phyloP scores from a whole-genome alignment of 495 filamentous ascomycete species.

The Penicillium daleae region DNA sequence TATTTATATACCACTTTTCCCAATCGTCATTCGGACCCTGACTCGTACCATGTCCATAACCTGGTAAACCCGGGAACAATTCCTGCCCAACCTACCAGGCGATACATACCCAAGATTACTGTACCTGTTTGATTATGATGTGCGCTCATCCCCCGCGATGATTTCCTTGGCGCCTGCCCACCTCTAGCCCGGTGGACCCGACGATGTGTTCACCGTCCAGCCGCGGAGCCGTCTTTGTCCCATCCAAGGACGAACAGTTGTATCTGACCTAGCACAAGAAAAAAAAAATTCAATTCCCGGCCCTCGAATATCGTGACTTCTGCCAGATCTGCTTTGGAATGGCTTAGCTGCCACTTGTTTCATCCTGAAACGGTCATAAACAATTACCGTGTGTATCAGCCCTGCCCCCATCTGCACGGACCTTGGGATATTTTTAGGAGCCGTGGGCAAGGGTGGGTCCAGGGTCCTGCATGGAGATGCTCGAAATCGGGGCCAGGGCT shows the following conservation, averaged over 20 bases:
- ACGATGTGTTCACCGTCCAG: constrained; percentile 10
- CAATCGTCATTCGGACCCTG: neutral
- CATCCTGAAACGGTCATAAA: neutral
- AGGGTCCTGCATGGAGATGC: constrained; percentile 19
- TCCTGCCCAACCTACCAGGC: neutral
- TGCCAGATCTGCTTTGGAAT: too few relatives aligned
- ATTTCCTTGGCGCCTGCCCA: constrained; percentile 22
- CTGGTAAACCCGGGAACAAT: neutral
- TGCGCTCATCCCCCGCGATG: constrained; percentile 34
- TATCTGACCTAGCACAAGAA: too few relatives aligned
- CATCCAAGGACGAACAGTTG: too few relatives aligned
- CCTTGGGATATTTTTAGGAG: constrained; percentile 24
- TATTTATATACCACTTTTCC: too few relatives aligned
- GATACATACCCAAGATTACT: constrained; percentile 19
- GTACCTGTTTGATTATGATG: constrained; percentile 33
- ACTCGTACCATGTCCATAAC: neutral
- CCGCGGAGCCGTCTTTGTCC: constrained; percentile 10
- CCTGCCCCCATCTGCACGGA: constrained; percentile 6
- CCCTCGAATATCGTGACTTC: neutral
- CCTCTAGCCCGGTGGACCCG: constrained; percentile 16
- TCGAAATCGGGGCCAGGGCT: neutral
- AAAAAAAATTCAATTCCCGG: neutral
- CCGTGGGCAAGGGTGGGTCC: constrained; percentile 21
- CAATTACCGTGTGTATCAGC: neutral
- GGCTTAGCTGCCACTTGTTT: neutral